Evolutionary conservation across 352 stramenopile species (phyloP).

Genomic region (Pythium dissimile): DNA sequence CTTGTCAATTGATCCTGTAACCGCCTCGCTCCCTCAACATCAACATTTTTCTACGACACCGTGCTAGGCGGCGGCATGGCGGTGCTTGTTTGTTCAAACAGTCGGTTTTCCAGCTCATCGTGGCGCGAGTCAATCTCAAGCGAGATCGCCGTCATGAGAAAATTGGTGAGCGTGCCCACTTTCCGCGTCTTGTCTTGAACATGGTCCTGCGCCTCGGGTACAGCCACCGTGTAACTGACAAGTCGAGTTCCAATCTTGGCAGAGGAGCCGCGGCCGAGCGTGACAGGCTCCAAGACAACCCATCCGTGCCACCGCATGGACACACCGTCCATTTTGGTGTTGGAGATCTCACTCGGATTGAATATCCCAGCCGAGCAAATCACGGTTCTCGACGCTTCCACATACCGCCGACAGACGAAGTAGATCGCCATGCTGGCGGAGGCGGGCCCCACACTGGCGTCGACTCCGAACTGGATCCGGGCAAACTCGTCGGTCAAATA

Average conservation of each 20-base stretch:
- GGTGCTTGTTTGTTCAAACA: no score
- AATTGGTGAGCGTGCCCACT: slow-evolving; percentile 14
- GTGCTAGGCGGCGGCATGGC: no score
- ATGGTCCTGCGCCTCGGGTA: neutral
- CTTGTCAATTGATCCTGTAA: no score
- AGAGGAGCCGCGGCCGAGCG: neutral
- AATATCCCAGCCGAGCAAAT: neutral
- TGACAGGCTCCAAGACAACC: neutral
- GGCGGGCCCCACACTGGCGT: neutral
- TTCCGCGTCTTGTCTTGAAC: slow-evolving; percentile 1
- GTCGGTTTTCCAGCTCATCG: slow-evolving; percentile 6
- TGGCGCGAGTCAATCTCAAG: slow-evolving; percentile 8
- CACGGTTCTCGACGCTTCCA: neutral
- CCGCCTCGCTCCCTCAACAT: no score
- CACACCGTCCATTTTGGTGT: slow-evolving; percentile 10
- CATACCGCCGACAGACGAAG: neutral
- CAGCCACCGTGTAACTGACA: neutral
- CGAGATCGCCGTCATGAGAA: slow-evolving; percentile 4
- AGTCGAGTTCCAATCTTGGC: neutral
- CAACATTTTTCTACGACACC: no score
- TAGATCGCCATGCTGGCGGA: neutral
- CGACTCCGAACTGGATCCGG: neutral
- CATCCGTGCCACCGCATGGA: slow-evolving; percentile 3
- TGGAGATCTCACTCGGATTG: slow-evolving; percentile 4
- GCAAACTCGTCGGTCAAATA: neutral